phyloP scores from a whole-genome alignment of 202 grass and related monocot genomes.

The Musa balbisiana region DNA sequence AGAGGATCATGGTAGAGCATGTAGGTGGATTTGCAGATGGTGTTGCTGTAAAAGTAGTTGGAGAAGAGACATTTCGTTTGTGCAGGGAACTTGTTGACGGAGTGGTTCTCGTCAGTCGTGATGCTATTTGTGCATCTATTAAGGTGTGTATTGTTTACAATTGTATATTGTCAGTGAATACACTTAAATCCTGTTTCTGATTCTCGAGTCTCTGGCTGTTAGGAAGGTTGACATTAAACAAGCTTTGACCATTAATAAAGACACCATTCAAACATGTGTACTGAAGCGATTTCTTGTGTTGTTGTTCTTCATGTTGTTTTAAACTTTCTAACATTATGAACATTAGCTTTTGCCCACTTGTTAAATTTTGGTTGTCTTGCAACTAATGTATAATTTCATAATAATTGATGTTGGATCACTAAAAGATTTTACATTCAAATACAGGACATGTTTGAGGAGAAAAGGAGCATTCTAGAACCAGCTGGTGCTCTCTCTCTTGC shows the following conservation, averaged over 20 bases:
- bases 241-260: not conserved
- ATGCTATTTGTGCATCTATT: conserved; percentile 99
- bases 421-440: conserved; percentile 13
- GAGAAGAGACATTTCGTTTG: conserved; percentile 81
- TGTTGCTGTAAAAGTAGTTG: conserved; percentile 91
- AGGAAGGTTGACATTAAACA: not conserved
- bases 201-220: not conserved
- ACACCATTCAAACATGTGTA: too few species aligned
- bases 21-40: conserved; percentile 96
- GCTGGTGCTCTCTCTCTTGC: conserved; percentile 85
- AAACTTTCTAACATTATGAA: not conserved
- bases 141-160: conserved; percentile 46
- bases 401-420: not conserved
- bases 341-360: not conserved
- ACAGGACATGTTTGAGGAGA: conserved; percentile 99
- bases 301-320: not conserved
- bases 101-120: conserved; percentile 82
- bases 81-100: conserved; percentile 93
- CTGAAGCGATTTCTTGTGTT: too few species aligned
- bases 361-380: not conserved
- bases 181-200: not conserved
- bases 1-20: conserved; percentile 82
- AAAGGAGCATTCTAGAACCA: conserved; percentile 96
- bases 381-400: not conserved
- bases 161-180: conserved; percentile 3